These are phyloP conservation scores for Beta corolliflora DNA, from an alignment of 179 eudicot genomes.

Conservation along the genomic window DNA sequence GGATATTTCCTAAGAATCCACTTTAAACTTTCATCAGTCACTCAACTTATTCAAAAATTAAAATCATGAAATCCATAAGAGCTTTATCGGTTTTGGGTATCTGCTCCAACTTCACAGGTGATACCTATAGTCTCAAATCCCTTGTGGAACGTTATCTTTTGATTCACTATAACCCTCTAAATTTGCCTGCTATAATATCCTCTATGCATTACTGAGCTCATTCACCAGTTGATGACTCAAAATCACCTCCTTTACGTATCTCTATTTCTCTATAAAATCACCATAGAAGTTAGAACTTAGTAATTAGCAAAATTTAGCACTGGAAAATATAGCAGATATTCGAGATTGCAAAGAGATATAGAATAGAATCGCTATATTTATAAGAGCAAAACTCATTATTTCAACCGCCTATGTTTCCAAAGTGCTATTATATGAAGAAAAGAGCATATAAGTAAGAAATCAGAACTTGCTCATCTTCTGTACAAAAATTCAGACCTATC, in stretches of 20 bases:
- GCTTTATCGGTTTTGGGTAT: neutral
- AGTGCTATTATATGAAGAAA: no score
- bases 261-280: neutral
- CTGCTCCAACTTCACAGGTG: neutral
- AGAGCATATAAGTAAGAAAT: neutral
- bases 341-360: no score
- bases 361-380: neutral
- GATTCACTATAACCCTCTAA: neutral
- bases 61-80: neutral
- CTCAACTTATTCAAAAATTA: neutral
- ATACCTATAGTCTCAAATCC: neutral
- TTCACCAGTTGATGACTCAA: neutral
- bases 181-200: neutral
- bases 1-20: neutral
- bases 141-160: neutral
- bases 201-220: neutral
- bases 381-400: neutral
- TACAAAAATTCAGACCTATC: no score
- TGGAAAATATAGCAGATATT: no score
- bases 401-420: neutral
- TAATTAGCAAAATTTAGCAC: no score
- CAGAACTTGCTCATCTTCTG: no score
- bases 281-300: neutral
- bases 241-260: neutral
- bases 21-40: neutral